Evolutionary conservation across 1,139 yeast species (phyloP).

Genomic region (Kodamaea suecica): DNA sequence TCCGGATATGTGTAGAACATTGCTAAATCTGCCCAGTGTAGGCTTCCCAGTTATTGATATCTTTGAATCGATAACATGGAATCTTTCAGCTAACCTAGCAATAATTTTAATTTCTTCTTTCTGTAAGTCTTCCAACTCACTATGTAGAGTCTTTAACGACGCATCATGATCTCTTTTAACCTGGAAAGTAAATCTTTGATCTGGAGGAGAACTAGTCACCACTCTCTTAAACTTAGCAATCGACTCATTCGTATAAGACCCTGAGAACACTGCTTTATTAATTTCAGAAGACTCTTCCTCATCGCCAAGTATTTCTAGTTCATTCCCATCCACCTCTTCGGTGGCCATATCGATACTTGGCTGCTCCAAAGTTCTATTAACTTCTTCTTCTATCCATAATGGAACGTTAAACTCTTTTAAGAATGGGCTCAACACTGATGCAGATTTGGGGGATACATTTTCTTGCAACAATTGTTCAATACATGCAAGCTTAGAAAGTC

Average conservation of each 20-base stretch:
- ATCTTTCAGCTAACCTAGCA: constrained; percentile 16
- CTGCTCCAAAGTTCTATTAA: constrained; percentile 23
- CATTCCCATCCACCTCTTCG: constrained; percentile 7
- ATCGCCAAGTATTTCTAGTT: constrained; percentile 1
- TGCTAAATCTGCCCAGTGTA: constrained; percentile 30
- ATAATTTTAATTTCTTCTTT: constrained; percentile 23
- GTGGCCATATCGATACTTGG: constrained; percentile 6
- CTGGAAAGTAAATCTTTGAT: constrained; percentile 19
- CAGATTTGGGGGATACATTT: constrained; percentile 14
- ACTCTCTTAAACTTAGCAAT: constrained; percentile 20
- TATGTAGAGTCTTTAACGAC: constrained; percentile 29
- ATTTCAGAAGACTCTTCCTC: not conserved
- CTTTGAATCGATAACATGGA: constrained; percentile 30
- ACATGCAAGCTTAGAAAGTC: constrained; percentile 25
- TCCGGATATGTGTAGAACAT: constrained; percentile 36
- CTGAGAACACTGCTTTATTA: constrained; percentile 6
- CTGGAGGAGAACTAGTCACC: not conserved
- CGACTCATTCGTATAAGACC: constrained; percentile 19
- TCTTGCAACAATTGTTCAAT: constrained; percentile 22
- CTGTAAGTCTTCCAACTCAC: constrained; percentile 28
- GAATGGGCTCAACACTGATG: constrained; percentile 15
- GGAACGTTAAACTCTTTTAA: constrained; percentile 30
- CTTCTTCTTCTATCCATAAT: constrained; percentile 23
- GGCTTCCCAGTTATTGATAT: constrained; percentile 26
- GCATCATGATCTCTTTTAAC: constrained; percentile 30